These are phyloP conservation scores for Picea glauca DNA, from an alignment of 75 land plant species.

Conservation along the genomic window DNA sequence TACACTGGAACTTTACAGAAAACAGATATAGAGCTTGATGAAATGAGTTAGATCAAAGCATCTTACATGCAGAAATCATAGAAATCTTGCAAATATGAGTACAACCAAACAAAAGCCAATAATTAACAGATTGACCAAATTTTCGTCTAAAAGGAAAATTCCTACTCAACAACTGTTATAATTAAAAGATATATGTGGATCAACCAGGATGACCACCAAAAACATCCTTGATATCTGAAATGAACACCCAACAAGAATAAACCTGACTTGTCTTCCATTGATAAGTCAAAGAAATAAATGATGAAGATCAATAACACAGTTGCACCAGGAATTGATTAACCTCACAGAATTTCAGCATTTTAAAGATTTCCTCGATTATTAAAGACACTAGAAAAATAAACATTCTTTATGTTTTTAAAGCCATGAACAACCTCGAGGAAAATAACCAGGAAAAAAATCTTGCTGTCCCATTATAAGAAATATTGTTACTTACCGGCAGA, in stretches of 20 bases:
- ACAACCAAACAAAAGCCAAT: not conserved
- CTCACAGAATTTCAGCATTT: not conserved
- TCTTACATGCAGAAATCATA: not conserved
- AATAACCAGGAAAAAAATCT: not conserved
- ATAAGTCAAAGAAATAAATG: not conserved
- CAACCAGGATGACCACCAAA: not conserved
- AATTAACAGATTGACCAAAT: not conserved
- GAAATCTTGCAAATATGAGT: not conserved
- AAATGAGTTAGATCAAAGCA: not conserved
- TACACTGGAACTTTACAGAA: not conserved
- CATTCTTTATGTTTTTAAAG: not conserved
- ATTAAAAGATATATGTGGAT: not conserved
- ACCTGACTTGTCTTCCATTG: not conserved
- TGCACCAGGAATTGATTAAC: not conserved
- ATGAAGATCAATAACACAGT: not conserved
- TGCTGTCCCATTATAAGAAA: not conserved
- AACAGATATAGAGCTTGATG: not conserved
- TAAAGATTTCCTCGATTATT: not conserved
- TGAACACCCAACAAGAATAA: not conserved
- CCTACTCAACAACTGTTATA: not conserved
- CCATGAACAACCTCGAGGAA: not conserved
- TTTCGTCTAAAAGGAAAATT: not conserved
- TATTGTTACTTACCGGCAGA: slow-evolving; percentile 75
- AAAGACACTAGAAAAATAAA: not conserved
- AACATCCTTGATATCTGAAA: not conserved